Evolutionary conservation across 2,329 filamentous ascomycete genomes (phyloP).

Genomic region (Exophiala sideris): DNA sequence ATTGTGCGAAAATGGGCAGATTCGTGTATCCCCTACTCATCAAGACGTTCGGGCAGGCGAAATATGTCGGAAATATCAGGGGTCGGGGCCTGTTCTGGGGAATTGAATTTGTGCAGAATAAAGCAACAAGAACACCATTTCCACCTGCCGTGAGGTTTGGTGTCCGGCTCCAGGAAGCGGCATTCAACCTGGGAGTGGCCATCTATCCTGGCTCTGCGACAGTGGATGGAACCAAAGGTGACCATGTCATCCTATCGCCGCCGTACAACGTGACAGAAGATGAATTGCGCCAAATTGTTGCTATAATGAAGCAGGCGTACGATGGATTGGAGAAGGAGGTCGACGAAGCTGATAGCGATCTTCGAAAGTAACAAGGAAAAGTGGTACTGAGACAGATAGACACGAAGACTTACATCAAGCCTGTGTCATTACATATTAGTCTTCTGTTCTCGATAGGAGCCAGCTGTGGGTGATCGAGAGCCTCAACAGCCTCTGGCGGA

Average conservation of each 20-base stretch:
- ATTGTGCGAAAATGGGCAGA: conserved; percentile 32
- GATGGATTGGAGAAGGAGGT: conserved; percentile 18
- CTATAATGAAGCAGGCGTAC: conserved; percentile 43
- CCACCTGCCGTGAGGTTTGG: conserved; percentile 42
- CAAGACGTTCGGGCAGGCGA: conserved; percentile 43
- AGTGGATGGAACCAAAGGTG: conserved; percentile 50
- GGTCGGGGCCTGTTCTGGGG: conserved; percentile 60
- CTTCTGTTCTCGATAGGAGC: background rate
- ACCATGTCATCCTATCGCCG: conserved; percentile 54
- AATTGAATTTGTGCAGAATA: conserved; percentile 59
- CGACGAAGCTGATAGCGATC: conserved; percentile 2
- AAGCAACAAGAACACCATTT: conserved; percentile 54
- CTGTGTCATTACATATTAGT: background rate
- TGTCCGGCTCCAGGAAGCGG: conserved; percentile 40
- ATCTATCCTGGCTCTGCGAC: conserved; percentile 53
- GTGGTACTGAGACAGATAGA: background rate
- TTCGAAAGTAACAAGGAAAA: background rate
- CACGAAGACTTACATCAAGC: background rate
- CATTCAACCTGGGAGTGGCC: conserved; percentile 42
- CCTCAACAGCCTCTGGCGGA: too few relatives aligned
- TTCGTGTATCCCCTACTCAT: conserved; percentile 43
- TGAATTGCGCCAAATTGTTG: conserved; percentile 51
- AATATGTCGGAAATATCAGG: conserved; percentile 56
- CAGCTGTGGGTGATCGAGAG: too few relatives aligned
- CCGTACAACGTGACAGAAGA: conserved; percentile 50